Evolutionary conservation across 1,284 basidiomycete genomes (phyloP).

Genomic region (Leccinum olivaceoglutinosum): DNA sequence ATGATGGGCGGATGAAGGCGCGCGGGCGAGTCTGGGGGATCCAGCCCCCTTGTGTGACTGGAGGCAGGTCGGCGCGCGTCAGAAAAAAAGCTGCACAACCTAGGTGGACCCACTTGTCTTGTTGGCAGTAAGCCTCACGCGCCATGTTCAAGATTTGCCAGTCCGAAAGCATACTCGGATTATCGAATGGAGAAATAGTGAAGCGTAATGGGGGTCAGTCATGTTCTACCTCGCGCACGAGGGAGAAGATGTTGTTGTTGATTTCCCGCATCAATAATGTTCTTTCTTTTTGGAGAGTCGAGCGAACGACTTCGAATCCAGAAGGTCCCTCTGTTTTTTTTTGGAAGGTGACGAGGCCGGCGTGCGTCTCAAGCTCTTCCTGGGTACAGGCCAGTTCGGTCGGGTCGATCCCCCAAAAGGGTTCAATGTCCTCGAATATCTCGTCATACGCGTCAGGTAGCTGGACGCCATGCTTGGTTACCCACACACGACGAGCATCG

Average conservation of each 20-base stretch:
- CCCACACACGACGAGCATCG: not conserved
- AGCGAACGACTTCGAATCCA: slow-evolving; percentile 12
- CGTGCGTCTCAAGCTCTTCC: slow-evolving; percentile 31
- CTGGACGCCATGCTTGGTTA: slow-evolving; percentile 41
- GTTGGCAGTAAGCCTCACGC: slow-evolving; percentile 23
- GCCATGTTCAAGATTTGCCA: slow-evolving; percentile 23
- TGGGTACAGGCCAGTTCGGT: slow-evolving; percentile 36
- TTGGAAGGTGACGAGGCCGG: slow-evolving; percentile 8
- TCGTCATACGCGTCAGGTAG: slow-evolving; percentile 58
- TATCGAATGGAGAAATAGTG: slow-evolving; percentile 28
- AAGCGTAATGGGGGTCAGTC: slow-evolving; percentile 28
- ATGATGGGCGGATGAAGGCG: slow-evolving; percentile 11
- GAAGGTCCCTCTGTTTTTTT: slow-evolving; percentile 12
- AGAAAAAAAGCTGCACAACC: not conserved
- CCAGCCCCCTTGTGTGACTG: slow-evolving; percentile 20
- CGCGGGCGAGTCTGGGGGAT: slow-evolving; percentile 18
- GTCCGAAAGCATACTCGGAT: slow-evolving; percentile 25
- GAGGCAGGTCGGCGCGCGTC: slow-evolving; percentile 23
- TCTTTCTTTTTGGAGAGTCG: slow-evolving; percentile 7
- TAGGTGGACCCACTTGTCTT: slow-evolving; percentile 23
- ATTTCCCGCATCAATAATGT: not conserved
- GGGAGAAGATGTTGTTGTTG: slow-evolving; percentile 9
- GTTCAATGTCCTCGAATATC: slow-evolving; percentile 48
- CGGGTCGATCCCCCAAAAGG: slow-evolving; percentile 51
- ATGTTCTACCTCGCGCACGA: slow-evolving; percentile 20